Conservation (phyloP, 805 yeast genomes). For the Candida nanaspora region DNA sequence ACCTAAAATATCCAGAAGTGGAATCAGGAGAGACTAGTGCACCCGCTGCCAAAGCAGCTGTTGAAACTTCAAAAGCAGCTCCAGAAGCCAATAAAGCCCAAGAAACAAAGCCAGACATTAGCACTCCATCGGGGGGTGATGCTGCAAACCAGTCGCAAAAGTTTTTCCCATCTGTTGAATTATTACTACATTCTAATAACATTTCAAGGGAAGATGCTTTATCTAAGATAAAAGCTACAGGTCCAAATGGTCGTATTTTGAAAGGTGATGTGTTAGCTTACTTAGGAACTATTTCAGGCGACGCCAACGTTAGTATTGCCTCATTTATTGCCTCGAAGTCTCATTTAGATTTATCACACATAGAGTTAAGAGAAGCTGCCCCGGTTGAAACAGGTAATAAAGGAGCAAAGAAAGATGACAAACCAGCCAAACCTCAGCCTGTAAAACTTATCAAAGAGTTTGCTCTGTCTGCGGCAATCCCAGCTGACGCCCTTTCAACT, state of each 20-base stretch:
- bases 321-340: conserved; percentile 47
- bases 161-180: conserved; percentile 72
- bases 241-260: conserved; percentile 80
- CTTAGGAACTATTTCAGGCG: conserved; percentile 62
- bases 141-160: conserved; percentile 62
- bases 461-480: conserved; percentile 21
- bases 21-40: conserved; percentile 21
- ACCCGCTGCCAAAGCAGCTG: conserved; percentile 12
- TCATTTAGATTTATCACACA: conserved; percentile 67
- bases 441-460: conserved; percentile 24
- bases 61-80: conserved; percentile 34
- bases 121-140: conserved; percentile 13
- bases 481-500: conserved; percentile 21
- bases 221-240: conserved; percentile 69
- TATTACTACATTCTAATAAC: conserved; percentile 51
- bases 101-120: conserved; percentile 19
- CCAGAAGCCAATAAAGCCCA: too few relatives aligned
- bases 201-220: conserved; percentile 69
- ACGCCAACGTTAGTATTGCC: conserved; percentile 46
- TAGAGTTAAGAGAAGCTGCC: conserved; percentile 37
- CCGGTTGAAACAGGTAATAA: conserved; percentile 14
- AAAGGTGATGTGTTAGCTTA: conserved; percentile 89
- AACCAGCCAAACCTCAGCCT: conserved; percentile 27
- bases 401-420: conserved; percentile 9
- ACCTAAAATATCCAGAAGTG: conserved; percentile 51